Base-by-base conservation (phyloP, 768 basidiomycete species). In the Serendipita sp. region DNA sequence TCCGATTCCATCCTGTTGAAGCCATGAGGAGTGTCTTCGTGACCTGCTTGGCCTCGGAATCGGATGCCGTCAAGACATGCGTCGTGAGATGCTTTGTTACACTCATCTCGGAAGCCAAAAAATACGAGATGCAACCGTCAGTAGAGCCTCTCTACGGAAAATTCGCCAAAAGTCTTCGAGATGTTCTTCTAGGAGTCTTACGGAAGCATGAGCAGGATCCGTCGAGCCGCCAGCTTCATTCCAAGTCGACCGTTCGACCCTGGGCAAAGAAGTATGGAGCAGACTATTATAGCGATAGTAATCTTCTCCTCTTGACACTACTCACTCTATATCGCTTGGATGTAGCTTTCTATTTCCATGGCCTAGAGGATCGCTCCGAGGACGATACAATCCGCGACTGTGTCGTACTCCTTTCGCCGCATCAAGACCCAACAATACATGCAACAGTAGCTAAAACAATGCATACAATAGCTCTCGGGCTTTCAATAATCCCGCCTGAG, bases 31-130 rank as follows among this genome's bases (percentile, higher is more conserved):
- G 77, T 0, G 70, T 91, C 3, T 88, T 92, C 70, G 70, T 75
- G 23, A 76, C 77, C 13, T 88, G 89, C 67, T 71, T 91, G 46
- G 83, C 86, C 64, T 83, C 89, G 7, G 87, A 90, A 69, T 86
- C 88, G 0, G 88, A 91, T 30, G 85, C 86, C 1, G 82, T 89
- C 68, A 92, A 92, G 76, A 81, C 86, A 10, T 82, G 83, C 65
- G 91, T 80, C 1, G 78, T 92, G 64, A 83, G 85, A 67, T 88
- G 91, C 2, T 84, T 81, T 68, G 73, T 88, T 45, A 87, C 83
- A 0, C 71, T 91, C 36, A 76, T 80, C 10, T 48, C 64, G 15
- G 64, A 44, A 47, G 60, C 36, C 45, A 60, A 44, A 23, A 32
- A 35, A 38, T 64, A 54, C 28, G 16, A 65, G 23, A 7, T 13